A percentile compares a stretch with the other conserved stretches of the same genome.
Conservation (phyloP, 768 basidiomycete species). For the Hericium coralloides region DNA sequence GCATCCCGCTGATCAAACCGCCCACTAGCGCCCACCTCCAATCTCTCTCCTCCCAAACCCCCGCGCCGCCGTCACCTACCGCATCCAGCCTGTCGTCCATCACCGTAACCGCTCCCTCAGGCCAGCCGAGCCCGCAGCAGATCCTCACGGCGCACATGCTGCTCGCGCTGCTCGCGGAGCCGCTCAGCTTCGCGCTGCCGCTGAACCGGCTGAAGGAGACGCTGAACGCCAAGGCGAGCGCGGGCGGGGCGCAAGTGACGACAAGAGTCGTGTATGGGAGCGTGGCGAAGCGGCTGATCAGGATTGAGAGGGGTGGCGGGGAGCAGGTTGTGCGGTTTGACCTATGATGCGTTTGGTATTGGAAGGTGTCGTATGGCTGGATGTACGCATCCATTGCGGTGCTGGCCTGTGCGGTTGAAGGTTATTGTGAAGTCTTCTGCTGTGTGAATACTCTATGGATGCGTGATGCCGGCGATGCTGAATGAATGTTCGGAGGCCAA, state of each 20-base stretch:
- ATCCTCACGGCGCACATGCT: constrained; percentile 64
- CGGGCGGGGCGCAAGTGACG: constrained; percentile 33
- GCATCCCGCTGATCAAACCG: constrained; percentile 3
- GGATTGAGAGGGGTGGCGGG: constrained; percentile 65
- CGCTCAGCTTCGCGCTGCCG: constrained; percentile 47
- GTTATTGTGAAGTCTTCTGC: neutral
- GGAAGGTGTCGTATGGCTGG: neutral
- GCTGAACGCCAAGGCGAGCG: constrained; percentile 35
- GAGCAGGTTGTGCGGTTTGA: constrained; percentile 75
- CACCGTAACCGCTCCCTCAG: constrained; percentile 18
- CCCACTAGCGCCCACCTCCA: constrained; percentile 45
- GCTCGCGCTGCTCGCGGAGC: constrained; percentile 43
- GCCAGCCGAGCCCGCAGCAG: constrained; percentile 54
- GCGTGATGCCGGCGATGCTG: no score
- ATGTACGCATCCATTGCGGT: neutral
- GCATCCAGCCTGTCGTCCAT: constrained; percentile 45
- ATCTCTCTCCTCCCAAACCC: constrained; percentile 39
- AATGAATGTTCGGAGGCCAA: neutral
- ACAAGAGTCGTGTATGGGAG: constrained; percentile 65
- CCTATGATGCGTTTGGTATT: constrained; percentile 21
- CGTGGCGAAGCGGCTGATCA: constrained; percentile 72
- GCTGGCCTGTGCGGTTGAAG: no score
- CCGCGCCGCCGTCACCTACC: constrained; percentile 47
- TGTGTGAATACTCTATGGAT: neutral
- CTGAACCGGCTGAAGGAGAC: constrained; percentile 54